phyloP scores from a whole-genome alignment of 257 asterid species.

The Solanum corneliomulleri region DNA sequence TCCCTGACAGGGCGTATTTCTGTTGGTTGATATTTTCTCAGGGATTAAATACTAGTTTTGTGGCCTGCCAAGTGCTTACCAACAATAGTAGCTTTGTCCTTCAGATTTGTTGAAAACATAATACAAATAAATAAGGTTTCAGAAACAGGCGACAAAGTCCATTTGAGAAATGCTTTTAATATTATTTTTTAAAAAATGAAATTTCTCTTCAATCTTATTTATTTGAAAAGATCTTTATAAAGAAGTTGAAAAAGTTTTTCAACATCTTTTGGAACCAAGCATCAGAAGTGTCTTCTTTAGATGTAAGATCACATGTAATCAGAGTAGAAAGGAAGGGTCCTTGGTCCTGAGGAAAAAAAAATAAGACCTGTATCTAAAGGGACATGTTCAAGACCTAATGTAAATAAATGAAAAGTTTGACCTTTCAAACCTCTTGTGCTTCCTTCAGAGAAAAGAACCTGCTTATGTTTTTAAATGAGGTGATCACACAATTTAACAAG shows the following conservation, averaged over 20 bases:
- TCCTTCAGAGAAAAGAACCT: background rate
- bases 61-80: background rate
- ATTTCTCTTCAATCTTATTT: background rate
- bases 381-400: background rate
- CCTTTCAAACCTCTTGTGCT: background rate
- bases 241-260: background rate
- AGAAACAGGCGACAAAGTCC: background rate
- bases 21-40: background rate
- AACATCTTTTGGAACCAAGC: background rate
- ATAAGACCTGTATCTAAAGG: background rate
- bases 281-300: background rate
- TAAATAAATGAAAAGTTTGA: background rate
- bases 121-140: background rate
- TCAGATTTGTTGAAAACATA: background rate
- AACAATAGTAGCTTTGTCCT: background rate
- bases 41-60: background rate
- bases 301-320: background rate
- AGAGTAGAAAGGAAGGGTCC: background rate
- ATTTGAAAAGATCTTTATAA: background rate
- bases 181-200: background rate
- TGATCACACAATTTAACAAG: background rate
- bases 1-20: background rate
- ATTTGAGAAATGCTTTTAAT: background rate
- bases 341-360: background rate
- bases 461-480: background rate